These are phyloP conservation scores for Pontederia crassipes DNA, from an alignment of 176 grass and related monocot genomes.

Conservation along the genomic window DNA sequence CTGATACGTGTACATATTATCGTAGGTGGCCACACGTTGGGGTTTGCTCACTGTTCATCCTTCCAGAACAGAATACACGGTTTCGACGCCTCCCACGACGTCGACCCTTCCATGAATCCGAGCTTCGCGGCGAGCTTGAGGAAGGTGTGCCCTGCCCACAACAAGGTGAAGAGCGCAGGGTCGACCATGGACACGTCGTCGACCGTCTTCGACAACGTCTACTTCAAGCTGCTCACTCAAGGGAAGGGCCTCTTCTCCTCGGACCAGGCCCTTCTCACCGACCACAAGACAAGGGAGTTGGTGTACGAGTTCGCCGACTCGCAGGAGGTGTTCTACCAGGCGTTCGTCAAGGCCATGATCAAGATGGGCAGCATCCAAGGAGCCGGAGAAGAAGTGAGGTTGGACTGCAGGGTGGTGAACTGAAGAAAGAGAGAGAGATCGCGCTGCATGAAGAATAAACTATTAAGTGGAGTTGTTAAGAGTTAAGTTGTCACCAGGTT, in stretches of 20 bases:
- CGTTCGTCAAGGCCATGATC: conserved; percentile 66
- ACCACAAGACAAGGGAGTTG: conserved; percentile 52
- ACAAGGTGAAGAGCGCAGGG: conserved; percentile 44
- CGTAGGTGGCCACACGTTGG: conserved; percentile 70
- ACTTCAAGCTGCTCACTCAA: conserved; percentile 58
- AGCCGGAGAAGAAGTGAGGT: conserved; percentile 49
- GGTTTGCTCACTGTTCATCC: conserved; percentile 88
- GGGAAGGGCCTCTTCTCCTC: conserved; percentile 56
- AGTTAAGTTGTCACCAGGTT: too few species aligned
- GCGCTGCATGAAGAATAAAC: too few species aligned
- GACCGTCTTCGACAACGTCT: conserved; percentile 62
- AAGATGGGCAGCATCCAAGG: conserved; percentile 55
- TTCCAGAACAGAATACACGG: conserved; percentile 65
- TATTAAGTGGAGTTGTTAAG: too few species aligned
- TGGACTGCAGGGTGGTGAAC: conserved; percentile 51
- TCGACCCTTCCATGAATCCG: conserved; percentile 44
- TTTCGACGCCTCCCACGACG: conserved; percentile 21
- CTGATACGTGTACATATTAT: background rate
- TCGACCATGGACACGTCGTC: conserved; percentile 49
- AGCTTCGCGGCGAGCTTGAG: conserved; percentile 54
- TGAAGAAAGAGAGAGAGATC: background rate
- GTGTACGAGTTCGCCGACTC: conserved; percentile 44
- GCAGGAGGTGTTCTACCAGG: conserved; percentile 42
- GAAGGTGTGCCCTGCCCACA: conserved; percentile 55
- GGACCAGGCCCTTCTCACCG: conserved; percentile 64